Base-by-base conservation (phyloP, 1,284 basidiomycete species). In the Neotropicomus parvogracilis region DNA sequence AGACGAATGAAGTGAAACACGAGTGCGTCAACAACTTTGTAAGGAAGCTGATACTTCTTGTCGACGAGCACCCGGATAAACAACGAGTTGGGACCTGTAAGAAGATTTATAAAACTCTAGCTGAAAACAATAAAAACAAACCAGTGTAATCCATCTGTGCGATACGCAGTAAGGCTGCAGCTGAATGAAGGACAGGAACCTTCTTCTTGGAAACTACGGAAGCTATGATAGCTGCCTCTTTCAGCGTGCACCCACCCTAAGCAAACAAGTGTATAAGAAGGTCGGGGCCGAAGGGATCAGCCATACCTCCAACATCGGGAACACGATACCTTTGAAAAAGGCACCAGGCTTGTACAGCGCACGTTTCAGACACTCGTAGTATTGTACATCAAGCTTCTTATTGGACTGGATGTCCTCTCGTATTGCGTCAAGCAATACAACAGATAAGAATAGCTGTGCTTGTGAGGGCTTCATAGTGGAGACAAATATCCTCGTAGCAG, bases 1-100 rank as follows among this genome's bases (percentile, higher is more conserved):
- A 98, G 85, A 31, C 93, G 85, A 60, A 99, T 90, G 67, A 95
- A 99, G 73, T 99, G 97, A 77, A 97, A 97, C 13, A 99, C 94
- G 48, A 99, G 81, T 4, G 91, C 89, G 63, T 99, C 97, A 49
- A 99, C 85, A 20, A 97, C 95, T 73, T 99, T 97, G 78, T 95
- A 99, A 0, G 97, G 97, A 31, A 99, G 74, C 46, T 97, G 93
- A 66, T 97, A 93, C 70, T 99, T 99, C 71, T 99, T 99, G 75
- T 99, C 97, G 43, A 99, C 76, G 17, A 99, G 75, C 12, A 99
- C 90, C 21, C 97, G 90, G 65, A 99, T 97, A 73, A 99, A 97
- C 21, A 99, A 79, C 11, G 93, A 97, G 57, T 94, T 97, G 0
- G 97, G 90, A 11, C 95, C 92, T 82, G 55, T 35, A 37, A 17